phyloP scores from a whole-genome alignment of 345 rosid genomes.

The Linum usitatissimum region DNA sequence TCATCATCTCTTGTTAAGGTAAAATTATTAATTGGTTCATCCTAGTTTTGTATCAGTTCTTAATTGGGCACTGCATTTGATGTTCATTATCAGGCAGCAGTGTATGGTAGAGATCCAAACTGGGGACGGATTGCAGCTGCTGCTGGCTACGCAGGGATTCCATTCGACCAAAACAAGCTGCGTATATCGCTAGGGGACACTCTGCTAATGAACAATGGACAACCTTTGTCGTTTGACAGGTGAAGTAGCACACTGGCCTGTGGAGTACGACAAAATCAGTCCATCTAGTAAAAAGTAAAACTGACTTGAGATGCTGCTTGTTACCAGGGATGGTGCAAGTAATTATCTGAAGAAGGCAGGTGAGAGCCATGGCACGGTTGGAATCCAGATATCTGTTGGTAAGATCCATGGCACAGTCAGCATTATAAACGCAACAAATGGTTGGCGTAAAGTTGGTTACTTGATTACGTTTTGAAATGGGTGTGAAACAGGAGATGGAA shows the following conservation, averaged over 20 bases:
- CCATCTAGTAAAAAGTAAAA: no score
- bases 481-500: constrained; percentile 39
- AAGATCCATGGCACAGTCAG: constrained; percentile 11
- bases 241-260: constrained; percentile 4
- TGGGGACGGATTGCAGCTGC: constrained; percentile 98
- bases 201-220: constrained; percentile 82
- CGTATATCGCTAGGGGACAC: constrained; percentile 63
- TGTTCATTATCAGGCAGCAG: constrained; percentile 56
- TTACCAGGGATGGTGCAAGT: constrained; percentile 61
- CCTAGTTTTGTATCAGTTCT: constrained; percentile 6
- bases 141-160: constrained; percentile 74
- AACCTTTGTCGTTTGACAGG: constrained; percentile 86
- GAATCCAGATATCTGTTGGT: constrained; percentile 55
- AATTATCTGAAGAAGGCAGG: constrained; percentile 64
- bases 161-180: constrained; percentile 49
- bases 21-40: constrained; percentile 18
- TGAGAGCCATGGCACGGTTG: constrained; percentile 69
- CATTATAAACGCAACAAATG: neutral
- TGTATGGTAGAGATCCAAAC: constrained; percentile 91
- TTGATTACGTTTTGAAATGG: neutral
- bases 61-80: constrained; percentile 6
- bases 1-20: constrained; percentile 94
- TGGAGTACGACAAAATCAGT: neutral
- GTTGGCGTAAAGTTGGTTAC: no score
- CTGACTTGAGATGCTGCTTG: neutral